These are phyloP conservation scores for Gamarada debralockiae DNA, from an alignment of 495 filamentous ascomycete genomes.

Conservation along the genomic window DNA sequence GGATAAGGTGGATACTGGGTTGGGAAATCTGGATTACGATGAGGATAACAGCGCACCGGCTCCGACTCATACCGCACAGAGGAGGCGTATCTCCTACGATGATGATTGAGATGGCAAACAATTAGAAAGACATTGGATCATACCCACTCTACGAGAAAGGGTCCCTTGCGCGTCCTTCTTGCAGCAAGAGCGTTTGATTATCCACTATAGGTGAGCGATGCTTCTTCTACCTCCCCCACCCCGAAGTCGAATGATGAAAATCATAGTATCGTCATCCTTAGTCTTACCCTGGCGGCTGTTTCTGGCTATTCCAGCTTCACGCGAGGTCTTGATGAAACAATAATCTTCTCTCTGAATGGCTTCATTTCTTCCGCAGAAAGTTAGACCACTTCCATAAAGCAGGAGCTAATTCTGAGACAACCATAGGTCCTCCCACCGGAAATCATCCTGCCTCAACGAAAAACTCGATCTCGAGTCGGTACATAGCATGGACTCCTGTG, in stretches of 20 bases:
- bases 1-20: conserved; percentile 49
- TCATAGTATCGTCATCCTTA: conserved; percentile 67
- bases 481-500: too few species aligned
- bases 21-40: conserved; percentile 50
- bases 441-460: too few species aligned
- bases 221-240: too few species aligned
- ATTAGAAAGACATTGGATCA: neutral
- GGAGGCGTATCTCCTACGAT: conserved; percentile 45
- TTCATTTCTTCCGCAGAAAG: too few species aligned
- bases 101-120: conserved; percentile 30
- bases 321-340: conserved; percentile 38
- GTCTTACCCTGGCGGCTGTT: conserved; percentile 39
- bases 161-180: too few species aligned
- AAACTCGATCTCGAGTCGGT: too few species aligned
- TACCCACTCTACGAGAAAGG: too few species aligned
- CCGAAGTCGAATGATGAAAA: conserved; percentile 49
- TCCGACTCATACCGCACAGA: conserved; percentile 29
- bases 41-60: conserved; percentile 30
- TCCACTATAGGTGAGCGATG: too few species aligned
- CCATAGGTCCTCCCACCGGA: neutral
- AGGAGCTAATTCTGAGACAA: neutral
- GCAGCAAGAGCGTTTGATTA: too few species aligned
- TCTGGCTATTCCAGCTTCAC: conserved; percentile 18
- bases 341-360: conserved; percentile 65
- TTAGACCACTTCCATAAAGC: too few species aligned